Base-by-base conservation (phyloP, 371 early-diverging fungal species). In the Quaeritorhiza haematococci region DNA sequence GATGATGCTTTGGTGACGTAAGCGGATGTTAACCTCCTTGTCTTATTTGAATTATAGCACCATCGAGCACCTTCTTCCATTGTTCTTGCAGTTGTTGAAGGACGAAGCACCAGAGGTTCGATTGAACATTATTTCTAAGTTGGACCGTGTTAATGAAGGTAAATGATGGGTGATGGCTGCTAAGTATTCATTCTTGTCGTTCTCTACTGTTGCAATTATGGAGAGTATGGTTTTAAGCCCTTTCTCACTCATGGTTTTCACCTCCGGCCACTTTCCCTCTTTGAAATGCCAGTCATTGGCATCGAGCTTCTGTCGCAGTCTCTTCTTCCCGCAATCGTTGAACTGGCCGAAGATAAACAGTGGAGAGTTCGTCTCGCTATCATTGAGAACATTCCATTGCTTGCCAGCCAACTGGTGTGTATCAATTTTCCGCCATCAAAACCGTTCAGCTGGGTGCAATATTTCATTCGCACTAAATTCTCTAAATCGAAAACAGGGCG, bases 321-420 rank as follows among this genome's bases (percentile, higher is more conserved):
- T 27, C 80, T 98, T 43, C 78, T 98, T 42, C 97, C 97, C 8
- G 98, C 98, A 1, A 96, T 98, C 63, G 90, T 96, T 27, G 96
- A 96, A 64, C 79, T 98, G 41, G 94, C 98, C 41, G 94, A 98
- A 74, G 98, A 98, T 71, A 95, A 95, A 78, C 96, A 96, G 67
- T 98, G 98, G 98, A 91, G 98, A 42, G 96, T 97, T 54, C 91
- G 98, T 30, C 73, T 94, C 59, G 97, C 97, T 2, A 96, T 98
- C 60, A 95, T 98, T 68, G 96, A 96, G 69, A 92, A 95, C 68
- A 94, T 96, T 60, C 98, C 97, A 24, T 78, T 96, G 51, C 83
- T 98, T 56, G 94, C 97, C 4, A 85, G 83, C 44, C 94, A 97
- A 71, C 83, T 97, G 63, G 76, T 74, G 62, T 29, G 63, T 44